Conservation (phyloP, 768 basidiomycete genomes). For the Strobilomyces confusus region DNA sequence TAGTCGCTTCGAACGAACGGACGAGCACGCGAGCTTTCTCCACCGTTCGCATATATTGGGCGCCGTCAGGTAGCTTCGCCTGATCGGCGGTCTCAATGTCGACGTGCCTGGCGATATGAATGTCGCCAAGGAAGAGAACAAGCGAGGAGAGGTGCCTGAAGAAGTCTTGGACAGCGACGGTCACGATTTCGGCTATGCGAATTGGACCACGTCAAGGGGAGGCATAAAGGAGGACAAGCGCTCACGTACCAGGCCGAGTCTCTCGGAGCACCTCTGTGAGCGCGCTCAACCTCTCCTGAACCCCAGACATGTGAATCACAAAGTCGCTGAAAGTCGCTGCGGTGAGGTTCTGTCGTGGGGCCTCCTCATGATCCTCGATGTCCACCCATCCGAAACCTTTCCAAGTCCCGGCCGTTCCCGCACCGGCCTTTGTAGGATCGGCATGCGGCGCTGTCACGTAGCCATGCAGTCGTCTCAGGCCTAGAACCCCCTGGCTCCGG, state of each 20-base stretch:
- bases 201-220: neutral
- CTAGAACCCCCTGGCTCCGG: conserved; percentile 23
- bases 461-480: conserved; percentile 36
- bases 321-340: conserved; percentile 33
- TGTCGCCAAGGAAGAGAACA: conserved; percentile 40
- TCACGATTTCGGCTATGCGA: conserved; percentile 20
- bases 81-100: conserved; percentile 44
- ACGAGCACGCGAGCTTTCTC: conserved; percentile 44
- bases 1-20: conserved; percentile 43
- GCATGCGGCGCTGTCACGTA: conserved; percentile 35
- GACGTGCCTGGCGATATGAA: conserved; percentile 49
- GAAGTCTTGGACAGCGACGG: conserved; percentile 29
- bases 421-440: conserved; percentile 43
- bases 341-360: conserved; percentile 27
- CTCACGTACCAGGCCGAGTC: conserved; percentile 19
- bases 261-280: conserved; percentile 19
- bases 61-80: conserved; percentile 32
- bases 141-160: conserved; percentile 39
- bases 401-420: conserved; percentile 50
- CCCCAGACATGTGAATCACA: conserved; percentile 19
- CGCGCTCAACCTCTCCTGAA: conserved; percentile 27
- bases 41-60: conserved; percentile 38
- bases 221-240: neutral
- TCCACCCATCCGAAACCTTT: conserved; percentile 51
- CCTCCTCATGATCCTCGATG: conserved; percentile 32